These are phyloP conservation scores for Mrakia hoshinonis DNA, from an alignment of 768 basidiomycete species.

Conservation along the genomic window DNA sequence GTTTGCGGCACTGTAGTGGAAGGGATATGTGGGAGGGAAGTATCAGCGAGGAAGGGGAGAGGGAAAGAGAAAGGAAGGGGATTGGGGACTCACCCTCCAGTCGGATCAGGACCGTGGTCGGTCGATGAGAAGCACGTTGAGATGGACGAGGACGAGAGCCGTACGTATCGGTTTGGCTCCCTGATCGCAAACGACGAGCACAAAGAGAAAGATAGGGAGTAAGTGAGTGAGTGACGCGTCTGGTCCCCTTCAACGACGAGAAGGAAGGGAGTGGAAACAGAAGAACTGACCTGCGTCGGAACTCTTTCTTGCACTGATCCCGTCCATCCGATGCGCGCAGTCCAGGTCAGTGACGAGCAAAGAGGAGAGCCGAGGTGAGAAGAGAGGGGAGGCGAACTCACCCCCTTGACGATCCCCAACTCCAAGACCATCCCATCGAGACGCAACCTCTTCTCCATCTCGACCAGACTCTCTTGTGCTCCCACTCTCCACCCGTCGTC, in stretches of 20 bases:
- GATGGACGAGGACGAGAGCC: not conserved
- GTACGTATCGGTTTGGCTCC: conserved; percentile 25
- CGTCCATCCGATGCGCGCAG: not conserved
- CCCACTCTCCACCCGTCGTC: not conserved
- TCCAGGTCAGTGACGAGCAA: not conserved
- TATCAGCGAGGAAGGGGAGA: too few relatives aligned
- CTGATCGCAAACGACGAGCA: too few relatives aligned
- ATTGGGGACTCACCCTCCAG: conserved; percentile 14
- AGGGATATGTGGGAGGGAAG: too few relatives aligned
- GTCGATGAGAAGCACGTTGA: not conserved
- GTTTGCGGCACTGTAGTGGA: conserved; percentile 8
- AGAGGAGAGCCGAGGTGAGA: not conserved
- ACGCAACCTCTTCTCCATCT: conserved; percentile 16
- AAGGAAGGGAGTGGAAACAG: not conserved
- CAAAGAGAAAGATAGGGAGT: not conserved
- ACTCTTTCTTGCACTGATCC: conserved; percentile 23
- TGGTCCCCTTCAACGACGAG: not conserved
- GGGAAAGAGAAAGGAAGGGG: not conserved
- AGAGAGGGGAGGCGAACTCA: not conserved
- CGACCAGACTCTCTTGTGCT: not conserved
- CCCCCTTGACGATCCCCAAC: conserved; percentile 23
- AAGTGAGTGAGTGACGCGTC: not conserved
- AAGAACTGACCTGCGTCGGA: conserved; percentile 15
- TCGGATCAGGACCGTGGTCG: conserved; percentile 6
- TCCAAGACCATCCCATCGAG: conserved; percentile 16